Percentiles rank a stretch among this genome's conserved stretches.
Conservation (phyloP, 257 asterid genomes). For the Jacaranda mimosifolia region DNA sequence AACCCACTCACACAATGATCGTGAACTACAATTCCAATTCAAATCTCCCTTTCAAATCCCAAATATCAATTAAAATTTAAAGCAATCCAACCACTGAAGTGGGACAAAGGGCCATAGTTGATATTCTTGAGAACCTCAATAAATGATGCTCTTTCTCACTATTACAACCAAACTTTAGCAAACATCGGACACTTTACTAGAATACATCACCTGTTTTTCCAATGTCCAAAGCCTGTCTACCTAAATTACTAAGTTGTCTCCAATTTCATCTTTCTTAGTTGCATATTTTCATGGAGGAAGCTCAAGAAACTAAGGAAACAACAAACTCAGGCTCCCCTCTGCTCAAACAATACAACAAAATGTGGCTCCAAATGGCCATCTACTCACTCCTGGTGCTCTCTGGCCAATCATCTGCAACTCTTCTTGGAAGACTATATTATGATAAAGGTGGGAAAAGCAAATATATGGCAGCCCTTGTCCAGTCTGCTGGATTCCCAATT, state of each 20-base stretch:
- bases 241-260: not conserved
- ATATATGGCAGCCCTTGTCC: slow-evolving; percentile 51
- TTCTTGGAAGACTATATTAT: slow-evolving; percentile 52
- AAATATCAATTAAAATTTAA: not conserved
- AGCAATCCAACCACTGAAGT: not conserved
- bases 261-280: not conserved
- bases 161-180: not conserved
- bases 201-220: slow-evolving; percentile 6
- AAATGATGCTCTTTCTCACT: slow-evolving; percentile 16
- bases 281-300: slow-evolving; percentile 18
- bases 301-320: slow-evolving; percentile 36
- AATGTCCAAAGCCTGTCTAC: slow-evolving; percentile 4
- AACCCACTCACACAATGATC: slow-evolving; percentile 15
- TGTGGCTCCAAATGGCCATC: slow-evolving; percentile 47
- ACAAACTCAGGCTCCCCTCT: not conserved
- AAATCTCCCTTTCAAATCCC: not conserved
- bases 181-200: not conserved
- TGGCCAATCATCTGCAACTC: slow-evolving; percentile 52
- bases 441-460: slow-evolving; percentile 61
- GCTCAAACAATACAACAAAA: slow-evolving; percentile 8
- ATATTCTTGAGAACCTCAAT: slow-evolving; percentile 16
- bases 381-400: slow-evolving; percentile 43
- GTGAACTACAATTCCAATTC: not conserved
- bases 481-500: slow-evolving; percentile 53
- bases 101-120: slow-evolving; percentile 1